Evolutionary conservation across 1,284 basidiomycete species (phyloP), one percentile per base, ranked within the genome.

Genomic region (Tetrapyrgos nigripes): DNA sequence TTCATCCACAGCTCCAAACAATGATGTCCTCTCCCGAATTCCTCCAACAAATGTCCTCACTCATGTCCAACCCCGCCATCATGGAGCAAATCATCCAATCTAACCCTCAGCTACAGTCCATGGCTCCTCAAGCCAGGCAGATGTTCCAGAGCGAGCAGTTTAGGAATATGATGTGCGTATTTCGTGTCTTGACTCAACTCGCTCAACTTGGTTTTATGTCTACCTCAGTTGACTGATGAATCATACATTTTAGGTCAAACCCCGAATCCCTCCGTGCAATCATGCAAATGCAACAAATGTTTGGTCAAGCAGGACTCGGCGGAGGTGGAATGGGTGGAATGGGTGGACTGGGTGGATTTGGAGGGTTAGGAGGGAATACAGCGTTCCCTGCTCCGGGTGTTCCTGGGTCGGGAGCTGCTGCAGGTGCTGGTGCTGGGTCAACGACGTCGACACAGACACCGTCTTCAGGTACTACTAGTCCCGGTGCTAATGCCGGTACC

Each of bases 21-120:
- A 89, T 97, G 87, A 84, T 96, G 81, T 87, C 90, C 69, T 91
- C 87, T 40, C 95, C 92, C 1, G 82, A 90, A 62, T 92, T 94
- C 63, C 70, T 93, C 45, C 83, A 89, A 62, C 89, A 92, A 71
- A 91, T 93, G 86, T 84, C 86, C 14, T 68, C 75, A 2, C 82
- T 93, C 74, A 88, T 96, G 83, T 84, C 85, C 5, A 88, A 93
- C 64, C 94, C 94, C 0, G 86, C 85, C 21, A 79, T 97, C 53
- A 77, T 97, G 51, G 96, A 97, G 61, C 93, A 91, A 73, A 81
- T 94, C 68, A 90, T 97, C 66, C 83, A 88, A 0, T 84, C 74
- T 50, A 93, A 94, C 73, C 95, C 95, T 0, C 89, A 94, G 68
- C 80, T 96, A 19, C 82, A 83, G 1, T 77, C 79, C 0, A 91